Evolutionary conservation across 116 monocot species (phyloP).

Genomic region (Dioscorea cayenensis): DNA sequence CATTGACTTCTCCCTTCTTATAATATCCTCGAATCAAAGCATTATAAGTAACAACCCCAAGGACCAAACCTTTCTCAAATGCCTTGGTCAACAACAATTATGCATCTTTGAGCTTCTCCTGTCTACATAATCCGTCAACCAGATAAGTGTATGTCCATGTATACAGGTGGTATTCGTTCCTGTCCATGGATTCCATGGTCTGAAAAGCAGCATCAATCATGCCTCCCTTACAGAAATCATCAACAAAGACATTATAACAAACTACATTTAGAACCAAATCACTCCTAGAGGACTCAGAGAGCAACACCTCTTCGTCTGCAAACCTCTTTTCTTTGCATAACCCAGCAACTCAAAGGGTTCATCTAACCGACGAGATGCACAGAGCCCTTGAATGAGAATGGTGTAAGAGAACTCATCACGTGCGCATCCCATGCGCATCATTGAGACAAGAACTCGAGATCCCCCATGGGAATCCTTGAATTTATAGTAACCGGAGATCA

Average conservation of each 20-base stretch:
- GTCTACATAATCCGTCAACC: slow-evolving; percentile 34
- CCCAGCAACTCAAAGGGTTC: slow-evolving; percentile 32
- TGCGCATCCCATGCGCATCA: slow-evolving; percentile 21
- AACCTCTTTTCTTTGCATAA: slow-evolving; percentile 33
- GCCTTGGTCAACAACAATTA: slow-evolving; percentile 28
- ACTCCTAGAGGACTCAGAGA: background rate
- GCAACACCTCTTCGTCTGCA: slow-evolving; percentile 11
- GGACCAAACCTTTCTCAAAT: no score
- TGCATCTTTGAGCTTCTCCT: slow-evolving; percentile 43
- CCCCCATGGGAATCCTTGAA: no score
- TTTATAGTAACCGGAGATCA: no score
- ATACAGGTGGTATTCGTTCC: slow-evolving; percentile 45
- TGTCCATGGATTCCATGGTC: slow-evolving; percentile 32
- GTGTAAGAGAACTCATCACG: slow-evolving; percentile 33
- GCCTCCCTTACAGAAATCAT: slow-evolving; percentile 24
- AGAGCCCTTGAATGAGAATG: slow-evolving; percentile 33
- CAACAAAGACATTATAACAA: slow-evolving; percentile 20
- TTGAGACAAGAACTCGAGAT: slow-evolving; percentile 14
- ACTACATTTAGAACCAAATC: background rate
- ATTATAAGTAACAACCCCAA: slow-evolving; percentile 43
- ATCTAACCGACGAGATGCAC: slow-evolving; percentile 16
- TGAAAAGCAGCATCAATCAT: slow-evolving; percentile 9
- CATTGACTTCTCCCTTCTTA: slow-evolving; percentile 33
- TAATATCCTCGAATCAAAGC: slow-evolving; percentile 56
- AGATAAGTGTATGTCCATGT: slow-evolving; percentile 31